These are phyloP conservation scores for Oidiodendron maius DNA, from an alignment of 495 filamentous ascomycete genomes.

Conservation along the genomic window DNA sequence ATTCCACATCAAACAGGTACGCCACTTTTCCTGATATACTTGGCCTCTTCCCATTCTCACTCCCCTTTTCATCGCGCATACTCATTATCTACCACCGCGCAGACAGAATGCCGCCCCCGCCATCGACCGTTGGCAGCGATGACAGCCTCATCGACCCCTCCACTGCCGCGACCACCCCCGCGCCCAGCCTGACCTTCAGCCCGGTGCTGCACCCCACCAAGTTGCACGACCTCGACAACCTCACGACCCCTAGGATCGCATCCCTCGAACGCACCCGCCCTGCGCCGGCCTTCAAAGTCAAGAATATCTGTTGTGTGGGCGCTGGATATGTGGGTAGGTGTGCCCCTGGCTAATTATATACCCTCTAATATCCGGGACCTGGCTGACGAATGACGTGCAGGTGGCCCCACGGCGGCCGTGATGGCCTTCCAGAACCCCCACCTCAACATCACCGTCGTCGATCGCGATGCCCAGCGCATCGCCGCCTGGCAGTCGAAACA, in stretches of 20 bases:
- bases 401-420: slow-evolving; percentile 70
- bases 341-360: slow-evolving; percentile 27
- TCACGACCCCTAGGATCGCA: too few species aligned
- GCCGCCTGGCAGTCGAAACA: slow-evolving; percentile 65
- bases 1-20: too few species aligned
- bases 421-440: slow-evolving; percentile 67
- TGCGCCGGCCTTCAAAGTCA: slow-evolving; percentile 56
- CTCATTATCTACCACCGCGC: too few species aligned
- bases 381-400: slow-evolving; percentile 34
- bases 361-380: background rate
- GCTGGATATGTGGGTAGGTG: slow-evolving; percentile 63
- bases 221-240: slow-evolving; percentile 24
- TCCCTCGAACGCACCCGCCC: too few species aligned
- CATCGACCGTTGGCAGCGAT: slow-evolving; percentile 15
- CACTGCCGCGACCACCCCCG: slow-evolving; percentile 49
- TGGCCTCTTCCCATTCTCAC: too few species aligned
- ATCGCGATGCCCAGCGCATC: slow-evolving; percentile 59
- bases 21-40: too few species aligned
- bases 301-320: slow-evolving; percentile 57
- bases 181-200: slow-evolving; percentile 38
- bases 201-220: slow-evolving; percentile 30
- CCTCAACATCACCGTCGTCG: slow-evolving; percentile 65
- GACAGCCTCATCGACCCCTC: slow-evolving; percentile 26
- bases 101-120: too few species aligned
- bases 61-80: too few species aligned